Evolutionary conservation across 352 stramenopile species (phyloP).

Genomic region (Phytophthora sansomeana): DNA sequence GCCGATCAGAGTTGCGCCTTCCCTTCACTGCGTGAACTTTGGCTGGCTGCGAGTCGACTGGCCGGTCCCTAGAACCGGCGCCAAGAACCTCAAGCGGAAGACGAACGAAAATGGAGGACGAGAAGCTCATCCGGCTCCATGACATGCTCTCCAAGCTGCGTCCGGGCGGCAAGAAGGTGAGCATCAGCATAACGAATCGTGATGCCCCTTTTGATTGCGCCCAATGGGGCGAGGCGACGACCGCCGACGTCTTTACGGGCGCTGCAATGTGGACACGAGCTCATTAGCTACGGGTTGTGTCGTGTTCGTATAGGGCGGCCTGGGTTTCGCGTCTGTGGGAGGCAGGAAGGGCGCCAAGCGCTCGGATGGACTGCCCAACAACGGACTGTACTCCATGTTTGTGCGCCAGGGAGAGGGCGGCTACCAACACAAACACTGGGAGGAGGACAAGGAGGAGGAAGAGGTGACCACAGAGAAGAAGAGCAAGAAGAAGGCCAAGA

Average conservation of each 20-base stretch:
- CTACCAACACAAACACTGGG: conserved; percentile 86
- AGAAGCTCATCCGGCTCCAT: conserved; percentile 87
- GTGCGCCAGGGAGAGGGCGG: conserved; percentile 78
- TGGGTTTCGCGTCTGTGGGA: conserved; percentile 66
- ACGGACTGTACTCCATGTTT: conserved; percentile 89
- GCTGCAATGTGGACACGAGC: neutral
- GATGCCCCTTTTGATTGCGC: conserved; percentile 15
- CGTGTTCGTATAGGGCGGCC: conserved; percentile 56
- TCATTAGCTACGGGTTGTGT: conserved; percentile 1
- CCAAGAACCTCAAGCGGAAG: neutral
- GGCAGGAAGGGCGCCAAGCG: conserved; percentile 68
- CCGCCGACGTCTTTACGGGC: conserved; percentile 23
- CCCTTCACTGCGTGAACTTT: conserved; percentile 1
- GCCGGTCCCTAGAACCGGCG: conserved; percentile 3
- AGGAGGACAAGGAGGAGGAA: conserved; percentile 49
- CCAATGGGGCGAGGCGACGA: too few species aligned
- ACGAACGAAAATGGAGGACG: conserved; percentile 74
- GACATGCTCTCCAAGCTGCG: conserved; percentile 88
- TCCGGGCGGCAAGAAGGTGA: conserved; percentile 80
- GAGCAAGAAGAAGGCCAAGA: conserved; percentile 31
- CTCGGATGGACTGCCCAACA: conserved; percentile 78
- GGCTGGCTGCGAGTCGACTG: conserved; percentile 6
- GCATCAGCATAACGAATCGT: neutral
- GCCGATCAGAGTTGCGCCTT: conserved; percentile 12
- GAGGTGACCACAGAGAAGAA: conserved; percentile 33